Base-by-base conservation (phyloP, 2,329 filamentous ascomycete species). In the Torrubiella hemipterigena region DNA sequence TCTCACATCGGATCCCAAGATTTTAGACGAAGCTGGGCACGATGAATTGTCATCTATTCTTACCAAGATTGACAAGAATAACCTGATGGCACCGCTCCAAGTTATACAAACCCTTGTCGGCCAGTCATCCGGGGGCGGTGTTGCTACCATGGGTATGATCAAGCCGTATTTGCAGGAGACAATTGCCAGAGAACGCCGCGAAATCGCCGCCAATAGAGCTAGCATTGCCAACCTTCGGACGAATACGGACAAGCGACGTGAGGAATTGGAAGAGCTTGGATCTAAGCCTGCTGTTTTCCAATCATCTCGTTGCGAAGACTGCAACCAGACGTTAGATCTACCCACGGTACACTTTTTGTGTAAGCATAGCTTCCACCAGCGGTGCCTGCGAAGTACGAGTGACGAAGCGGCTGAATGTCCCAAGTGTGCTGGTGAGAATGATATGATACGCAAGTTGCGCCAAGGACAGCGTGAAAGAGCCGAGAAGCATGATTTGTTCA, bases 111-210 rank as follows among this genome's bases (percentile, higher is more conserved):
- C 87, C 1, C 70, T 98, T 1, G 62, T 96, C 3, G 63, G 65
- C n/a, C 63, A 69, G 54, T 64, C 51, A 35, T 58, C 37, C 0
- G 46, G 51, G 12, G 49, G 52, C 6, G 53, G 77, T 6, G 84
- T 95, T 3, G 89, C 93, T 1, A 96, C 86, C 1, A 95, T 98
- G 83, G 91, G 89, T 30, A 86, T 96, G 70, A 80, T 98, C 39
- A 96, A 95, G 57, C 76, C 78, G 6, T 98, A 98, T 55, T 74
- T 98, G 3, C 75, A 81, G 40, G 76, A 81, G 30, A 94, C 87
- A 7, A 93, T 98, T 40, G 78, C 84, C 43, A 76, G 84, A 30
- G 91, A 98, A 57, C 73, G 85, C 17, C 77, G 77, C 37, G 87
- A 95, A 46, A 95, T 98, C 37, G 74, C 62, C 7, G 54, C 67